Percentiles rank a stretch among this genome's conserved stretches.
phyloP scores from a whole-genome alignment of 371 early-diverging fungal species.

The Blakeslea trispora region DNA sequence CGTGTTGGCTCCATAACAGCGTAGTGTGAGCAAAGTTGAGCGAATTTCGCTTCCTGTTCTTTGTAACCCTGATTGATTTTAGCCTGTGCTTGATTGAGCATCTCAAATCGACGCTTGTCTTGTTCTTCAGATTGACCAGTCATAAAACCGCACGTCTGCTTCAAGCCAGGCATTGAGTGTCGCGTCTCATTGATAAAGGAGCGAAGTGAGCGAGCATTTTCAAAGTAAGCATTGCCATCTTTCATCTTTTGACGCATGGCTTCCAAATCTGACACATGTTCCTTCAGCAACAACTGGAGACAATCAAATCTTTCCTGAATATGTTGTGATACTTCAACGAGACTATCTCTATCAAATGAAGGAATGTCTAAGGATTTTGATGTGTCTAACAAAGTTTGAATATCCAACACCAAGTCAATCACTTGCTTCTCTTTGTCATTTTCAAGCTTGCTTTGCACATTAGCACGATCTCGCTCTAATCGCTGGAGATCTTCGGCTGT shows the following conservation, averaged over 20 bases:
- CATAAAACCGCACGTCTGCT: constrained; percentile 49
- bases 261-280: constrained; percentile 26
- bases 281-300: constrained; percentile 32
- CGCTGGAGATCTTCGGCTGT: constrained; percentile 34
- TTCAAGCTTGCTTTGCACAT: constrained; percentile 21
- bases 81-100: constrained; percentile 19
- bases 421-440: constrained; percentile 43
- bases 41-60: constrained; percentile 22
- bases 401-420: constrained; percentile 36
- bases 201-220: constrained; percentile 26
- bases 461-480: constrained; percentile 32
- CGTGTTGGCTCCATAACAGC: constrained; percentile 22
- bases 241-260: constrained; percentile 35
- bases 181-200: constrained; percentile 33
- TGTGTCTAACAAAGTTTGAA: constrained; percentile 32
- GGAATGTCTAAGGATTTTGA: constrained; percentile 14
- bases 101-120: constrained; percentile 34
- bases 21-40: constrained; percentile 26
- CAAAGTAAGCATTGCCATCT: constrained; percentile 41
- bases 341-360: constrained; percentile 22
- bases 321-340: constrained; percentile 29
- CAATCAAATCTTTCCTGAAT: constrained; percentile 38
- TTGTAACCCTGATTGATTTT: constrained; percentile 18
- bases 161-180: constrained; percentile 37
- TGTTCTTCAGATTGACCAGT: constrained; percentile 48